Evolutionary conservation across 305 asterid genomes (phyloP).

Genomic region (Fraxinus nigra): DNA sequence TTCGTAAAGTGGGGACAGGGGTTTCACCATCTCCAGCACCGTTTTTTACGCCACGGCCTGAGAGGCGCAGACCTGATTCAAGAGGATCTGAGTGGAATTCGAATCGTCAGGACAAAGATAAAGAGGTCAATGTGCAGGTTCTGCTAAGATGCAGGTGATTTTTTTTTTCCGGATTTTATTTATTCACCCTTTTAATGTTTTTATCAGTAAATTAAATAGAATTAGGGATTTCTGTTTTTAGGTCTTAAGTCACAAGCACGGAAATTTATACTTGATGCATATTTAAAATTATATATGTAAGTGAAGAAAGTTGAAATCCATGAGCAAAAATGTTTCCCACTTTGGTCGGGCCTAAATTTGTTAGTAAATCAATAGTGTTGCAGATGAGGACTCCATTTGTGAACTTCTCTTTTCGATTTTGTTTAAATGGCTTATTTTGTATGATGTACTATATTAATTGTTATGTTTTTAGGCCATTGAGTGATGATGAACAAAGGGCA

Average conservation of each 20-base stretch:
- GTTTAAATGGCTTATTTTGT: background rate
- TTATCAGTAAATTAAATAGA: conserved; percentile 7
- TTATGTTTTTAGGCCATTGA: conserved; percentile 50
- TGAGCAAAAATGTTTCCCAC: background rate
- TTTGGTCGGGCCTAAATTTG: background rate
- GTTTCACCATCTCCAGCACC: conserved; percentile 69
- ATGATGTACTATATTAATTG: background rate
- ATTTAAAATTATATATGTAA: background rate
- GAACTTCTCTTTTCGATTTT: background rate
- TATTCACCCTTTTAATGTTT: background rate
- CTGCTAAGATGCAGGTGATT: conserved; percentile 80
- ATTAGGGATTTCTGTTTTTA: background rate
- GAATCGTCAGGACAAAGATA: conserved; percentile 54
- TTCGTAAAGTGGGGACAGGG: conserved; percentile 52
- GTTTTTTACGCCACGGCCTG: conserved; percentile 70
- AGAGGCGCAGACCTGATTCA: conserved; percentile 61
- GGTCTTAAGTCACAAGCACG: background rate
- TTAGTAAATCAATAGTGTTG: background rate
- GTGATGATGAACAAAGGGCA: conserved; percentile 57
- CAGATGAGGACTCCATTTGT: background rate
- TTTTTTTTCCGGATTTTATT: background rate
- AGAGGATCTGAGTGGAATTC: conserved; percentile 54
- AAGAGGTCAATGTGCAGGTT: conserved; percentile 75
- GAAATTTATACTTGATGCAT: background rate
- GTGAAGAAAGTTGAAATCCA: background rate